A percentile compares a stretch with the other conserved stretches of the same genome.
phyloP scores from a whole-genome alignment of 805 yeast genomes.

The Saturnispora halmiae region DNA sequence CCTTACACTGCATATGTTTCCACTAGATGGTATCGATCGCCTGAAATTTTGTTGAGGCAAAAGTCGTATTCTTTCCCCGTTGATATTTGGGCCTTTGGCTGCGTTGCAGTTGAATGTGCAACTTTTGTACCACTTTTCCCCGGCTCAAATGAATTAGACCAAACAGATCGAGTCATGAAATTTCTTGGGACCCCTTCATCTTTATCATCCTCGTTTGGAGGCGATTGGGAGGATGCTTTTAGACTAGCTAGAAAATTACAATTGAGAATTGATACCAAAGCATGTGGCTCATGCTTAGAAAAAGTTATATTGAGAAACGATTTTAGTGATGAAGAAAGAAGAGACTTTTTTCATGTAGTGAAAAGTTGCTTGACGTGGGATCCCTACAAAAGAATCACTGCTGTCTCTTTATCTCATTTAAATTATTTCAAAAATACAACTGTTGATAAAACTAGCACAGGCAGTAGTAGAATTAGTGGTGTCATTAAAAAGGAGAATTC shows the following conservation, averaged over 20 bases:
- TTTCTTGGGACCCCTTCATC: constrained; percentile 64
- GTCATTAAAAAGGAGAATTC: constrained; percentile 14
- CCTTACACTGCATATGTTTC: constrained; percentile 71
- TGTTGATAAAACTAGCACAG: constrained; percentile 18
- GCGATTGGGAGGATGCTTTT: constrained; percentile 62
- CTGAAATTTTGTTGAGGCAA: constrained; percentile 65
- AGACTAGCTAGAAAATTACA: constrained; percentile 38
- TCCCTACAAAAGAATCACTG: constrained; percentile 55
- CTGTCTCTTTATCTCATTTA: constrained; percentile 38
- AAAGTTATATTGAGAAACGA: constrained; percentile 39
- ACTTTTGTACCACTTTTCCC: constrained; percentile 75
- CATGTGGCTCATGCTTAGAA: constrained; percentile 41
- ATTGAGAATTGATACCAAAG: constrained; percentile 11
- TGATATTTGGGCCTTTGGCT: constrained; percentile 84
- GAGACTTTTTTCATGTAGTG: constrained; percentile 35
- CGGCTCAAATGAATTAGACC: constrained; percentile 73
- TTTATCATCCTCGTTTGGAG: constrained; percentile 46
- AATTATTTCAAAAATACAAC: constrained; percentile 44
- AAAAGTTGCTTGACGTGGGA: constrained; percentile 64
- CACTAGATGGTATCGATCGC: constrained; percentile 81
- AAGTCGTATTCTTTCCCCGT: constrained; percentile 56
- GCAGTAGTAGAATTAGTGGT: no score
- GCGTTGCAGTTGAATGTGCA: constrained; percentile 66
- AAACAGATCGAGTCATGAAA: constrained; percentile 56
- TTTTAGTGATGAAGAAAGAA: constrained; percentile 28